Percentiles rank a stretch among this genome's conserved stretches.
Evolutionary conservation across 2,329 filamentous ascomycete species (phyloP).

Genomic region (Fusarium dimerum): DNA sequence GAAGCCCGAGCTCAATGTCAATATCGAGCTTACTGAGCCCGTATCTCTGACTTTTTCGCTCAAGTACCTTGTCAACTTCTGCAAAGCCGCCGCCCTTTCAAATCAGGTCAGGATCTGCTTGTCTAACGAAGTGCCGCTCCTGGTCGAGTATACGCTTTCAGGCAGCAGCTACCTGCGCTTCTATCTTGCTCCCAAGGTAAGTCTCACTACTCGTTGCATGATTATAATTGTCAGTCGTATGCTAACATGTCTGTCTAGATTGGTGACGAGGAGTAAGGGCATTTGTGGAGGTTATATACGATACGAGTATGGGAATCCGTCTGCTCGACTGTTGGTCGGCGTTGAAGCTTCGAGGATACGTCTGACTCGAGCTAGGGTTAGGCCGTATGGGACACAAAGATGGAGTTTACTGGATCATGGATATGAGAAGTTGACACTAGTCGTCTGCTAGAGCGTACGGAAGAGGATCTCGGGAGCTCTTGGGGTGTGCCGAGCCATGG

Average conservation of each 20-base stretch:
- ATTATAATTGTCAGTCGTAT: neutral
- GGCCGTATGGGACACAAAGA: conserved; percentile 7
- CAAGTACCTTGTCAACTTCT: conserved; percentile 99
- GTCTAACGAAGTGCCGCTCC: conserved; percentile 91
- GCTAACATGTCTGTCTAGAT: conserved; percentile 31
- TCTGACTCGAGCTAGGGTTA: conserved; percentile 11
- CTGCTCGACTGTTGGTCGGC: conserved; percentile 15
- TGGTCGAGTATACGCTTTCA: conserved; percentile 85
- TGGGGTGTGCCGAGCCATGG: neutral
- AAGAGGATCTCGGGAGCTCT: too few species aligned
- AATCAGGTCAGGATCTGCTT: conserved; percentile 85
- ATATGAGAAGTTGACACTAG: neutral
- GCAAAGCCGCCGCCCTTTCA: conserved; percentile 90
- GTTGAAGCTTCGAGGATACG: conserved; percentile 17
- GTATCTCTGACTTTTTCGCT: conserved; percentile 96
- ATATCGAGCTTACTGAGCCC: conserved; percentile 88
- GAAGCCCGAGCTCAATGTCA: conserved; percentile 81
- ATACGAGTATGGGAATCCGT: conserved; percentile 9
- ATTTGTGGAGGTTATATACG: conserved; percentile 7
- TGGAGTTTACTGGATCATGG: neutral
- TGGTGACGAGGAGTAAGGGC: conserved; percentile 43
- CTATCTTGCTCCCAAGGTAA: conserved; percentile 96
- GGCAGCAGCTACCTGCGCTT: conserved; percentile 91
- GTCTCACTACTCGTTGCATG: conserved; percentile 25
- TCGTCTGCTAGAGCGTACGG: too few species aligned